These are phyloP conservation scores for Fonsecaea multimorphosa DNA, from an alignment of 2,329 filamentous ascomycete species.

Conservation along the genomic window DNA sequence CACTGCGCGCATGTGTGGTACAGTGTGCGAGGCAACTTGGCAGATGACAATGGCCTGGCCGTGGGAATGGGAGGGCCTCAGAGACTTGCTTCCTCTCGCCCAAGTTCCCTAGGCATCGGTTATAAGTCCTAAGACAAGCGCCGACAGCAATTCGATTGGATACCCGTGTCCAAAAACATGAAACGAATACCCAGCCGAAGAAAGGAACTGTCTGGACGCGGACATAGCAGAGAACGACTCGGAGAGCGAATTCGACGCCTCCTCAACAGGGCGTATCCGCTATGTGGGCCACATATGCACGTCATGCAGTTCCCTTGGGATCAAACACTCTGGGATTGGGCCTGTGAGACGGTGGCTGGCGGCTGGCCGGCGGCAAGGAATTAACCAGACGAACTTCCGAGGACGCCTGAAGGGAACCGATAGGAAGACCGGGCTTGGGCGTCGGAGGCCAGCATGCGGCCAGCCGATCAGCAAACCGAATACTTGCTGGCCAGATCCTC, in stretches of 20 bases:
- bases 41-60: not conserved
- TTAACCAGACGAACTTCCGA: constrained; percentile 25
- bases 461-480: not conserved
- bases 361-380: constrained; percentile 32
- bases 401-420: constrained; percentile 20
- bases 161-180: not conserved
- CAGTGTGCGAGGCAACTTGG: not conserved
- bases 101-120: not conserved
- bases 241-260: constrained; percentile 13
- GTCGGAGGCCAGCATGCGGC: constrained; percentile 22
- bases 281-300: constrained; percentile 18
- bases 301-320: constrained; percentile 23
- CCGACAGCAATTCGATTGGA: not conserved
- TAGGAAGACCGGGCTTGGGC: constrained; percentile 17
- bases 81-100: not conserved
- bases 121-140: not conserved
- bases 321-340: not conserved
- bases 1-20: not conserved
- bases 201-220: not conserved
- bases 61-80: not conserved
- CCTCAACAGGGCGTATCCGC: constrained; percentile 8
- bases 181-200: not conserved
- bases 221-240: not conserved
- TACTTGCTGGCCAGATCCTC: not conserved
- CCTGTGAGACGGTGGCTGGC: not conserved